phyloP scores from a whole-genome alignment of 1,284 basidiomycete species.

The Lignosus rhinocerotis region DNA sequence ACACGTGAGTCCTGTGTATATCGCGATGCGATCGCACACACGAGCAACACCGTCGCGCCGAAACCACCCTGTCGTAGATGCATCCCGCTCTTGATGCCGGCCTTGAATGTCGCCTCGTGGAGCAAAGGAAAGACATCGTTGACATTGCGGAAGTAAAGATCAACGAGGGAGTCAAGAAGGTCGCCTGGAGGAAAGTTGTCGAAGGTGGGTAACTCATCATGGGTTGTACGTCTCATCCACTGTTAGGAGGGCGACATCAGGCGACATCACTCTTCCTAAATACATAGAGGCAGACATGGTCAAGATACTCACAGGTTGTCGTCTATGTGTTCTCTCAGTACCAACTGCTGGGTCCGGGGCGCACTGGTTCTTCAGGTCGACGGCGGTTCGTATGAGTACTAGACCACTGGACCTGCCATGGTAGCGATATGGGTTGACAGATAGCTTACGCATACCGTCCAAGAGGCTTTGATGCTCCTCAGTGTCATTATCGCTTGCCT shows the following conservation, averaged over 20 bases:
- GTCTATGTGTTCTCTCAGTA: slow-evolving; percentile 10
- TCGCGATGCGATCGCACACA: slow-evolving; percentile 74
- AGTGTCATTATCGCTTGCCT: slow-evolving; percentile 37
- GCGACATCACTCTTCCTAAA: too few relatives aligned
- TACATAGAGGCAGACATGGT: too few relatives aligned
- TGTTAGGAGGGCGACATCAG: neutral
- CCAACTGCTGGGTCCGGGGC: neutral
- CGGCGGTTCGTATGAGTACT: slow-evolving; percentile 47
- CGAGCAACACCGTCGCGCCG: slow-evolving; percentile 65
- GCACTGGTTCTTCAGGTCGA: slow-evolving; percentile 45
- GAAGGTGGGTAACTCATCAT: slow-evolving; percentile 21
- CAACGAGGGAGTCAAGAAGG: slow-evolving; percentile 52
- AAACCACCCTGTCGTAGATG: slow-evolving; percentile 63
- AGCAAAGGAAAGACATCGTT: slow-evolving; percentile 71
- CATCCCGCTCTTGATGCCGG: slow-evolving; percentile 51
- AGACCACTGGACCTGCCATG: slow-evolving; percentile 55
- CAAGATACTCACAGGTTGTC: slow-evolving; percentile 4
- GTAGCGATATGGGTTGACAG: slow-evolving; percentile 39
- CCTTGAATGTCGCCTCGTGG: slow-evolving; percentile 77
- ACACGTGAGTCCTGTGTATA: slow-evolving; percentile 70
- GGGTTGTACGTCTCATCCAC: slow-evolving; percentile 10
- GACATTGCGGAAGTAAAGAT: slow-evolving; percentile 23
- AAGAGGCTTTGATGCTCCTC: slow-evolving; percentile 23
- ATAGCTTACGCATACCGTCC: slow-evolving; percentile 26
- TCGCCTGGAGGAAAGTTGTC: slow-evolving; percentile 60